Percentiles rank a stretch among this genome's conserved stretches.
phyloP scores from a whole-genome alignment of 2,329 filamentous ascomycete genomes.

The Venturiaceae sp. region DNA sequence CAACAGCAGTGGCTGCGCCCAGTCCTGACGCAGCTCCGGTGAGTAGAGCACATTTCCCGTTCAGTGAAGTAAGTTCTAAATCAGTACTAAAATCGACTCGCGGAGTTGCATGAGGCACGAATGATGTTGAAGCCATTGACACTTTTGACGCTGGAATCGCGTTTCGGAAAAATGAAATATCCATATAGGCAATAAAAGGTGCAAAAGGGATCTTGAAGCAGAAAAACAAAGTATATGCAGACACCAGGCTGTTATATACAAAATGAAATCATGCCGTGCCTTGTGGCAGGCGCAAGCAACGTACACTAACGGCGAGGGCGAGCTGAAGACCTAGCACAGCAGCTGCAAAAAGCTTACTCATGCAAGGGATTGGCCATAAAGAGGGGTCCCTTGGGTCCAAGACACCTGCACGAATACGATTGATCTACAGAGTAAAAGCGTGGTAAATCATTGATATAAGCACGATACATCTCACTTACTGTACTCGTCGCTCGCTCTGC shows the following conservation, averaged over 20 bases:
- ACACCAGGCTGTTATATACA: neutral
- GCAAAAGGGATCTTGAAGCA: too few species aligned
- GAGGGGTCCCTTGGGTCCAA: neutral
- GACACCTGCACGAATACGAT: neutral
- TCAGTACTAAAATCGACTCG: conserved; percentile 13
- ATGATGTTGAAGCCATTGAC: neutral
- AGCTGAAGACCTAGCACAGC: neutral
- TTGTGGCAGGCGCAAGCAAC: too few species aligned
- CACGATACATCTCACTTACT: too few species aligned
- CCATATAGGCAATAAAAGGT: neutral
- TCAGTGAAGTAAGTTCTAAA: conserved; percentile 12
- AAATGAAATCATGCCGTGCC: neutral
- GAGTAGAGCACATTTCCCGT: conserved; percentile 16
- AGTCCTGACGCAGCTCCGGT: conserved; percentile 18
- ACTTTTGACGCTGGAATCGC: conserved; percentile 4
- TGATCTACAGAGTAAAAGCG: too few species aligned
- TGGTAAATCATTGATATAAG: too few species aligned
- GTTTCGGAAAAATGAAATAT: neutral
- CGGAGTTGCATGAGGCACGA: neutral
- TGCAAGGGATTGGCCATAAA: neutral
- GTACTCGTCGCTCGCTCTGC: too few species aligned
- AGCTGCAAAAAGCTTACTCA: neutral
- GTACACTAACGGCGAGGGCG: too few species aligned
- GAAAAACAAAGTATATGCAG: too few species aligned
- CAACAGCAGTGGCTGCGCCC: conserved; percentile 14